A percentile compares a stretch with the other conserved stretches of the same genome.
Evolutionary conservation across 2,329 filamentous ascomycete species (phyloP).

Genomic region (Hypoxylon rubiginosum): DNA sequence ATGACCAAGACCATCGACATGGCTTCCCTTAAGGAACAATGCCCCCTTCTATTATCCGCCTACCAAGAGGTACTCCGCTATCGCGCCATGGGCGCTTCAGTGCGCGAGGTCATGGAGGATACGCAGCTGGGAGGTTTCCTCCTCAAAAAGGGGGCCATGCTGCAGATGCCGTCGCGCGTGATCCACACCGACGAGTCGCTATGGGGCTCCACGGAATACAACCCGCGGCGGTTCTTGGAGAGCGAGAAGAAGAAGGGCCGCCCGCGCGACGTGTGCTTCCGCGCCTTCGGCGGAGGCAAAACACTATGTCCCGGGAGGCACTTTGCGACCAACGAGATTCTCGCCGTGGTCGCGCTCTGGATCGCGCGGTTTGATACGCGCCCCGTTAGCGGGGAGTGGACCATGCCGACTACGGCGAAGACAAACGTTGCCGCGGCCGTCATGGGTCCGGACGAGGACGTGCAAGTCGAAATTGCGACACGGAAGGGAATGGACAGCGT

Average conservation of each 20-base stretch:
- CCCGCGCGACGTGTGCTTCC: conserved; percentile 46
- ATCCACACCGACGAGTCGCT: conserved; percentile 45
- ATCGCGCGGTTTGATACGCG: conserved; percentile 48
- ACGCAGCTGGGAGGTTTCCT: conserved; percentile 46
- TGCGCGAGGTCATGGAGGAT: conserved; percentile 50
- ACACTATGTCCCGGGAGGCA: conserved; percentile 49
- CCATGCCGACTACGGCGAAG: conserved; percentile 46
- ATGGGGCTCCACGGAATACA: conserved; percentile 34
- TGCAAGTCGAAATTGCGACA: conserved; percentile 43
- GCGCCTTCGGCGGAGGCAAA: conserved; percentile 48
- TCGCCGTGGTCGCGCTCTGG: conserved; percentile 45
- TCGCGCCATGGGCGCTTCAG: conserved; percentile 54
- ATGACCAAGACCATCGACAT: conserved; percentile 46
- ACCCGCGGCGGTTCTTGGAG: conserved; percentile 46
- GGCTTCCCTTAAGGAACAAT: conserved; percentile 52
- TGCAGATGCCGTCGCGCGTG: conserved; percentile 48
- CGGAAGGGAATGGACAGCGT: conserved; percentile 36
- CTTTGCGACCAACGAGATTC: conserved; percentile 49
- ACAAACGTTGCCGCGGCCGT: conserved; percentile 50
- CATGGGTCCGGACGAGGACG: conserved; percentile 48
- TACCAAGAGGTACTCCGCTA: conserved; percentile 59
- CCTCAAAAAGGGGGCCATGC: conserved; percentile 48
- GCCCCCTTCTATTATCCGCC: conserved; percentile 56
- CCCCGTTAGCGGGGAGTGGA: conserved; percentile 42
- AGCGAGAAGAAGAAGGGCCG: conserved; percentile 44